Evolutionary conservation across 805 yeast species (phyloP), one percentile per base, ranked within the genome.

Genomic region (Cyberlindnera xylosilytica): DNA sequence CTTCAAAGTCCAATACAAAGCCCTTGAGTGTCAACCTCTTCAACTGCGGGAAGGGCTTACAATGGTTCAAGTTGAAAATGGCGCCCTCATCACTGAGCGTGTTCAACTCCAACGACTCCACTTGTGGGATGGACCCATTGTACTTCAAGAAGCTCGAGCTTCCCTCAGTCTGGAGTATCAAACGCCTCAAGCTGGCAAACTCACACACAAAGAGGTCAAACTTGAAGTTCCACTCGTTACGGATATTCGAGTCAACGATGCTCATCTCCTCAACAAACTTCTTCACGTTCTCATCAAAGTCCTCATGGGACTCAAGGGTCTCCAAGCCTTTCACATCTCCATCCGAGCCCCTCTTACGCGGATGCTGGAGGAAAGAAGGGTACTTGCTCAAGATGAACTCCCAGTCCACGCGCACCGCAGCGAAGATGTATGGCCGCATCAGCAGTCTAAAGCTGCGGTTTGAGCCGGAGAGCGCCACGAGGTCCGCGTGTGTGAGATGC

Each of bases 1-100:
- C 61, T 56, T 75, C 77, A 60, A 59, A 66, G 54, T 61, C 77
- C 56, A 63, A 70, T 60, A 56, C 65, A 38, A 61, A 77, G 16
- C 70, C 64, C 37, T 61, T 44, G 12, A 77, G 58, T 1, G 56
- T 49, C n/a, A 76, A 50, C 15, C 52, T 53, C 8, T 54, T 44
- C 33, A 78, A 53, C 4, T 53, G 46, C 1, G 50, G 45, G 45
- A 75, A 73, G 7, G 65, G 56, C 20, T 48, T 53, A 30, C 76
- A 55, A 54, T 77, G 81, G 32, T 64, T 58, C 45, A 76, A 52
- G 44, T 66, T 67, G 51, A 77, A 77, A 13, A 45, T 52, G 10
- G 65, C 57, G 22, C 47, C 52, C 12, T 49, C 52, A 23, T 45
- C 47, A 19, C 41, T 46, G 6, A 20, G 38, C 2, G 68, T 58